A percentile compares a stretch with the other conserved stretches of the same genome.
Evolutionary conservation across 441 rosid species (phyloP).

Genomic region (Adansonia grandidieri): DNA sequence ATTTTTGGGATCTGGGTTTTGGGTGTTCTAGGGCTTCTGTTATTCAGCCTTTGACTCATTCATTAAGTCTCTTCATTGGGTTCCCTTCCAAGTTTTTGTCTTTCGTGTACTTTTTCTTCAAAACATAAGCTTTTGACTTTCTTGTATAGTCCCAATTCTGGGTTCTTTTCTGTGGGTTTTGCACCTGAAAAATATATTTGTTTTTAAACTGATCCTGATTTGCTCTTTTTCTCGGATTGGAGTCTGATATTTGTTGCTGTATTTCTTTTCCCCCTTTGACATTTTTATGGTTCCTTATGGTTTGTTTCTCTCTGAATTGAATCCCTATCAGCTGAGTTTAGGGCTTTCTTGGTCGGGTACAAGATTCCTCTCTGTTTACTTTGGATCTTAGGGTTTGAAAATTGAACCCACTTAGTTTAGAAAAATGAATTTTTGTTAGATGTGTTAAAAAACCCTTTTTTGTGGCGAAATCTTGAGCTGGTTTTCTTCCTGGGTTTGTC

Average conservation of each 20-base stretch:
- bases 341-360: slow-evolving; percentile 51
- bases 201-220: slow-evolving; percentile 4
- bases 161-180: slow-evolving; percentile 35
- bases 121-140: slow-evolving; percentile 39
- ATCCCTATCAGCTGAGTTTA: slow-evolving; percentile 31
- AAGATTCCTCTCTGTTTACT: slow-evolving; percentile 36
- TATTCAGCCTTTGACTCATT: slow-evolving; percentile 43
- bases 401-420: slow-evolving; percentile 12
- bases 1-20: slow-evolving; percentile 70
- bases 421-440: slow-evolving; percentile 37
- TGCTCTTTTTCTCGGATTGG: slow-evolving; percentile 9
- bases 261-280: slow-evolving; percentile 23
- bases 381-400: slow-evolving; percentile 37
- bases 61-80: slow-evolving; percentile 38
- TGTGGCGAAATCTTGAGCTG: slow-evolving; percentile 35
- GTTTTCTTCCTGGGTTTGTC: slow-evolving; percentile 30
- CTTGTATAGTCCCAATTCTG: slow-evolving; percentile 33
- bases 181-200: slow-evolving; percentile 34
- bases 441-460: slow-evolving; percentile 44
- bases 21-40: slow-evolving; percentile 63
- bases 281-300: slow-evolving; percentile 15
- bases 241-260: slow-evolving; percentile 5
- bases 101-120: slow-evolving; percentile 38
- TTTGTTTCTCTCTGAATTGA: slow-evolving; percentile 26
- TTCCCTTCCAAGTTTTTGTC: slow-evolving; percentile 46